Percentiles rank a stretch among this genome's conserved stretches.
Evolutionary conservation across 495 filamentous ascomycete genomes (phyloP).

Genomic region (Trypethelium eluteriae): DNA sequence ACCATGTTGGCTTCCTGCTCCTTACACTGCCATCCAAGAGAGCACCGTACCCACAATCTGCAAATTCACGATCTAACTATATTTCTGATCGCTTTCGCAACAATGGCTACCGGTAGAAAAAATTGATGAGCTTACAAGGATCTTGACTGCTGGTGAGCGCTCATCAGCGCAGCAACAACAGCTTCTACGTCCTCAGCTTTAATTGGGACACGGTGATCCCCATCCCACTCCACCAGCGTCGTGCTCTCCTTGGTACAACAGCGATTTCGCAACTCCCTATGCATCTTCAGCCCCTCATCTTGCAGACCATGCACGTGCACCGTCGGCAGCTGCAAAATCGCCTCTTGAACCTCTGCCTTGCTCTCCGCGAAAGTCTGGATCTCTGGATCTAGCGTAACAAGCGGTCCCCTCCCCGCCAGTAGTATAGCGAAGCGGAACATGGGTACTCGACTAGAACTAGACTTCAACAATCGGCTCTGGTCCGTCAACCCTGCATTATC

Average conservation of each 20-base stretch:
- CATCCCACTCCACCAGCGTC: constrained; percentile 51
- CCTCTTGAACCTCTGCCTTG: not conserved
- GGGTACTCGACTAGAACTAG: no score
- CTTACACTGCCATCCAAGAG: not conserved
- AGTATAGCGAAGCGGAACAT: constrained; percentile 40
- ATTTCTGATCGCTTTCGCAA: not conserved
- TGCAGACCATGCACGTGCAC: constrained; percentile 52
- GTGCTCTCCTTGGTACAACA: constrained; percentile 41
- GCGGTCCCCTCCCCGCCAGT: constrained; percentile 50
- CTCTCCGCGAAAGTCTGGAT: not conserved
- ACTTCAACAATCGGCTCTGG: no score
- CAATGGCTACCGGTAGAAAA: not conserved
- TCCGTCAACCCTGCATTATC: not conserved
- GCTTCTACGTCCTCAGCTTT: constrained; percentile 43
- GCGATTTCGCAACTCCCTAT: constrained; percentile 39
- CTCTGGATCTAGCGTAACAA: constrained; percentile 31
- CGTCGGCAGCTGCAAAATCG: constrained; percentile 40
- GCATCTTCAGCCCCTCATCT: constrained; percentile 45
- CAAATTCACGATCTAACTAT: not conserved
- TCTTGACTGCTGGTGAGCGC: not conserved
- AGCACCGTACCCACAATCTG: not conserved
- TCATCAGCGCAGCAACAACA: not conserved
- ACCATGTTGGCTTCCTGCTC: not conserved
- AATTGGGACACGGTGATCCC: constrained; percentile 48
- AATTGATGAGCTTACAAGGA: not conserved